These are phyloP conservation scores for Dactylorhiza incarnata DNA, from an alignment of 106 monocot genomes.

Conservation along the genomic window DNA sequence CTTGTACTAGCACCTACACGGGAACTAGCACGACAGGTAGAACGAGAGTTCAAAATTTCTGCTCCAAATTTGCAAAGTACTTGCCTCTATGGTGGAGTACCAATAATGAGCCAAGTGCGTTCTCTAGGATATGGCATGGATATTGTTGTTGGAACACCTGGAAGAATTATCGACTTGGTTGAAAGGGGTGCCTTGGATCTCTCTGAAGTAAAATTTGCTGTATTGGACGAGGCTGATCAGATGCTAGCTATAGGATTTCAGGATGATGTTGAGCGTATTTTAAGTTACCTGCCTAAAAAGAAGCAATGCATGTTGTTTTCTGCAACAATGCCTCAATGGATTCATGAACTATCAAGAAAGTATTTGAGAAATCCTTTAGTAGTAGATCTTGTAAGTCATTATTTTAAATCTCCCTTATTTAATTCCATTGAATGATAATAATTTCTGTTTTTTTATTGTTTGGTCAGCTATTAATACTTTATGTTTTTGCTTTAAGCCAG, in stretches of 20 bases:
- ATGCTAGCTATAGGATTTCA: slow-evolving; percentile 47
- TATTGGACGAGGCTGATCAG: slow-evolving; percentile 60
- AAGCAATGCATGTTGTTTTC: slow-evolving; percentile 48
- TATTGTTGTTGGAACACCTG: slow-evolving; percentile 50
- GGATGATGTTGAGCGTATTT: slow-evolving; percentile 47
- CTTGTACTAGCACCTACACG: slow-evolving; percentile 47
- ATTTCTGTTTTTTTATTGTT: neutral
- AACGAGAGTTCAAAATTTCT: slow-evolving; percentile 35
- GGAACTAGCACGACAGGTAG: slow-evolving; percentile 45
- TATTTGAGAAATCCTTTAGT: slow-evolving; percentile 35
- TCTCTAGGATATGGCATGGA: slow-evolving; percentile 33
- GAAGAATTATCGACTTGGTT: slow-evolving; percentile 43
- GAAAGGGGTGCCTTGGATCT: slow-evolving; percentile 48
- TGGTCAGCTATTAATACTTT: neutral
- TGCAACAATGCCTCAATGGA: slow-evolving; percentile 54
- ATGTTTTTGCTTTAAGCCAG: slow-evolving; percentile 11
- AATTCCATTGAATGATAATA: neutral
- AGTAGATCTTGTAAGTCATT: slow-evolving; percentile 32
- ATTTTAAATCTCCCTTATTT: neutral
- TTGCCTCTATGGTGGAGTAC: slow-evolving; percentile 44
- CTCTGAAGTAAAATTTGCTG: slow-evolving; percentile 43
- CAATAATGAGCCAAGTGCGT: slow-evolving; percentile 28
- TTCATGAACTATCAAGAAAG: slow-evolving; percentile 33
- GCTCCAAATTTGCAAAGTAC: slow-evolving; percentile 34
- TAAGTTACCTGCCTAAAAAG: slow-evolving; percentile 31